Conservation (phyloP, 2,329 filamentous ascomycete genomes). For the Alternaria ethzedia region DNA sequence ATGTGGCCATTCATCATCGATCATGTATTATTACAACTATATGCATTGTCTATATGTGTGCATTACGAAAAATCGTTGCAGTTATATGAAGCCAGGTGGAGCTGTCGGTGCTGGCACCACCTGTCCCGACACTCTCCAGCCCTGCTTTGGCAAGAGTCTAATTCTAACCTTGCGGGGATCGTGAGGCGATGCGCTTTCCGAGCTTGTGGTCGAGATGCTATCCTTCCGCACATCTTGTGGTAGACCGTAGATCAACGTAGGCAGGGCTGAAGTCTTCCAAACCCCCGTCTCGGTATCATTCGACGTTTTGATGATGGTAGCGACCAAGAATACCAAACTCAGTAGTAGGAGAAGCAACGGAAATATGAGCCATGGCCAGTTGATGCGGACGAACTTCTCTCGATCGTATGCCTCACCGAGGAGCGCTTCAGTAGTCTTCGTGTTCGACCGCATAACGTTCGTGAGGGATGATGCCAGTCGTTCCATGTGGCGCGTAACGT, state of each 20-base stretch:
- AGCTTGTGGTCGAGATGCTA: neutral
- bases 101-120: neutral
- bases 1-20: too few relatives aligned
- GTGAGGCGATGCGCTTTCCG: neutral
- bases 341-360: constrained; percentile 13
- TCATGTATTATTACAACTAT: too few relatives aligned
- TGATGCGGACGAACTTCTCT: constrained; percentile 17
- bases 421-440: too few relatives aligned
- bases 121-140: constrained; percentile 32
- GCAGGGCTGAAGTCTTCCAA: constrained; percentile 42
- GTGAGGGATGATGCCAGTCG: too few relatives aligned
- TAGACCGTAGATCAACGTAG: constrained; percentile 28
- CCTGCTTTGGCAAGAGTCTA: constrained; percentile 19
- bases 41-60: too few relatives aligned
- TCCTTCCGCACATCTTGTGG: constrained; percentile 10
- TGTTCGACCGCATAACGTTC: too few relatives aligned
- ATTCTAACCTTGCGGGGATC: constrained; percentile 1
- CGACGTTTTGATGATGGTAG: constrained; percentile 15
- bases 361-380: constrained; percentile 36
- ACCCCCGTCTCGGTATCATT: constrained; percentile 4
- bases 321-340: constrained; percentile 6
- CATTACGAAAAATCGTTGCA: too few relatives aligned
- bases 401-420: too few relatives aligned
- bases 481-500: too few relatives aligned
- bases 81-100: neutral